Evolutionary conservation across 192 early-diverging fungal species (phyloP).

Genomic region (Phycomyces nitens): DNA sequence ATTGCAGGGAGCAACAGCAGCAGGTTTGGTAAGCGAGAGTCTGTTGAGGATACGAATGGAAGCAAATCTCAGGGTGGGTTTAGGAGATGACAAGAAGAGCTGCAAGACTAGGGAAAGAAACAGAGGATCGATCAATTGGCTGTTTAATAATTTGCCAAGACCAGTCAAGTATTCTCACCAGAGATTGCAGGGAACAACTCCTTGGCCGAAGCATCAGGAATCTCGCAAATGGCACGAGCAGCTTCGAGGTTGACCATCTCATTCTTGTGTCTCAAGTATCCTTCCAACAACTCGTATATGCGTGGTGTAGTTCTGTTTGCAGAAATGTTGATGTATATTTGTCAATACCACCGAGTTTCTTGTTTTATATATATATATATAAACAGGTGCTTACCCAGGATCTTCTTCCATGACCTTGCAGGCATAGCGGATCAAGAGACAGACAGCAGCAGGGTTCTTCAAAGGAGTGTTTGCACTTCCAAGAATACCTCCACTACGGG

Average conservation of each 20-base stretch:
- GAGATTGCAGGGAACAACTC: slow-evolving; percentile 92
- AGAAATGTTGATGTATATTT: too few species aligned
- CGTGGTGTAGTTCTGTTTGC: slow-evolving; percentile 47
- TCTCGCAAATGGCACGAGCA: slow-evolving; percentile 92
- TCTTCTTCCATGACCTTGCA: slow-evolving; percentile 84
- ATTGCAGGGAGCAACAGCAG: slow-evolving; percentile 92
- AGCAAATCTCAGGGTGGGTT: slow-evolving; percentile 91
- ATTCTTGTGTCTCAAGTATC: slow-evolving; percentile 89
- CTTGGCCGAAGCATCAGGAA: slow-evolving; percentile 76
- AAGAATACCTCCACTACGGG: slow-evolving; percentile 41
- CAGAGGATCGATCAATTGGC: neutral
- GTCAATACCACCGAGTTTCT: too few species aligned
- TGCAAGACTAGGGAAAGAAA: slow-evolving; percentile 63
- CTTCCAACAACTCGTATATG: slow-evolving; percentile 86
- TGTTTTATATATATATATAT: neutral
- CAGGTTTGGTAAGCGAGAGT: slow-evolving; percentile 85
- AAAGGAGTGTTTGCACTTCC: slow-evolving; percentile 53
- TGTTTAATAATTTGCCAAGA: neutral
- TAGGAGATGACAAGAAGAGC: slow-evolving; percentile 89
- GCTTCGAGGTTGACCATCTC: slow-evolving; percentile 99
- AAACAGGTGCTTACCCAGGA: slow-evolving; percentile 40
- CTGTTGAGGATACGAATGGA: slow-evolving; percentile 96
- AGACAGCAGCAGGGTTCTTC: slow-evolving; percentile 83
- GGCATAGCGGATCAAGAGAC: slow-evolving; percentile 90
- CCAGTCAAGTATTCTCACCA: slow-evolving; percentile 40